Conservation (phyloP, 768 basidiomycete species). For the Collybia sordida region DNA sequence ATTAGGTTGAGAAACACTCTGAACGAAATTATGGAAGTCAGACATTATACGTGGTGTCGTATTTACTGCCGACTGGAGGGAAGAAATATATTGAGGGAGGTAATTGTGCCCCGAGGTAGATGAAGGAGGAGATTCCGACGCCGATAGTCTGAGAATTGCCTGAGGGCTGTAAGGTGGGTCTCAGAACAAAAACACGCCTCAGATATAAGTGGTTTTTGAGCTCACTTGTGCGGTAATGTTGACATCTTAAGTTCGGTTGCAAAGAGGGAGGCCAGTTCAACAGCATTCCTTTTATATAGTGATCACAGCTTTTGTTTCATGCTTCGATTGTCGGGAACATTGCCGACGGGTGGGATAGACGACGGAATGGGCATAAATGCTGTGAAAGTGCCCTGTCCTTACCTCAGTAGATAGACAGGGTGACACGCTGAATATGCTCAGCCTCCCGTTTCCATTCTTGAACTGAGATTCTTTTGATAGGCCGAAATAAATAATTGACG, state of each 20-base stretch:
- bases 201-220: conserved; percentile 10
- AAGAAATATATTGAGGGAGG: too few species aligned
- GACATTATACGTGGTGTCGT: too few species aligned
- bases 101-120: too few species aligned
- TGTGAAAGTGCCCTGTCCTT: conserved; percentile 7
- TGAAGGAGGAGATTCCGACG: too few species aligned
- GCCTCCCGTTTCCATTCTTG: conserved; percentile 2
- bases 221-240: conserved; percentile 15
- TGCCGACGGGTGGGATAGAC: conserved; percentile 10
- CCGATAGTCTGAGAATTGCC: conserved; percentile 1
- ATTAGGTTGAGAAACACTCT: too few species aligned
- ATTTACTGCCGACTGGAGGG: too few species aligned
- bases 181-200: background rate
- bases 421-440: conserved; percentile 8
- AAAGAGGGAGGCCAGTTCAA: conserved; percentile 3
- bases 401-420: conserved; percentile 10
- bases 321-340: conserved; percentile 13
- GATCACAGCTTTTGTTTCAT: conserved; percentile 14
- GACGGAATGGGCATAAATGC: conserved; percentile 12
- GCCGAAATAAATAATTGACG: conserved; percentile 1
- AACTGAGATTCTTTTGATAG: conserved; percentile 8
- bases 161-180: conserved; percentile 9
- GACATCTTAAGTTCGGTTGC: conserved; percentile 11
- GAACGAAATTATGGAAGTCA: too few species aligned
- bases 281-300: conserved; percentile 10